phyloP scores from a whole-genome alignment of 352 stramenopile genomes.

The Phytopythium cucurbitacearum region DNA sequence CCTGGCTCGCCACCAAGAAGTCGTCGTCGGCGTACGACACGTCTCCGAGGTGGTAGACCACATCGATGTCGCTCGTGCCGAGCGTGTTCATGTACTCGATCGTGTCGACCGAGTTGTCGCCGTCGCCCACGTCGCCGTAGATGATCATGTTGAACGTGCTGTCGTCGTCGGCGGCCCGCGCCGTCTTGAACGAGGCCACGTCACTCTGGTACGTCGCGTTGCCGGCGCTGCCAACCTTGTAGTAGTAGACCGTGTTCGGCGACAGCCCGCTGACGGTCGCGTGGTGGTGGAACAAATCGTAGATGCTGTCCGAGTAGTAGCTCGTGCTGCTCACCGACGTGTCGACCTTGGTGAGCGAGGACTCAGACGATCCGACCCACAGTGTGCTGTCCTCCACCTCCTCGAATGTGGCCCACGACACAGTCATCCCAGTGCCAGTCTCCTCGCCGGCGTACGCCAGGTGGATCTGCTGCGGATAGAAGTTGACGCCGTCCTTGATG shows the following conservation, averaged over 20 bases:
- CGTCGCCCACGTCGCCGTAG: conserved; percentile 41
- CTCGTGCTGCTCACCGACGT: conserved; percentile 12
- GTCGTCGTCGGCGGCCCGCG: conserved; percentile 11
- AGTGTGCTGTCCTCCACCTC: conserved; percentile 24
- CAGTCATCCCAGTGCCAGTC: conserved; percentile 28
- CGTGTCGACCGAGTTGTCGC: conserved; percentile 22
- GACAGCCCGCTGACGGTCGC: conserved; percentile 18
- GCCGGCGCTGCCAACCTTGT: conserved; percentile 20
- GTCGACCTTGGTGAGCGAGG: conserved; percentile 9
- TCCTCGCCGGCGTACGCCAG: conserved; percentile 25
- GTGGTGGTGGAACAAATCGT: conserved; percentile 43
- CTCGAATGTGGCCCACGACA: conserved; percentile 44
- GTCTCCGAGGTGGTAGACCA: conserved; percentile 35
- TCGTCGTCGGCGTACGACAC: conserved; percentile 38
- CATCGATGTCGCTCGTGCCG: conserved; percentile 12
- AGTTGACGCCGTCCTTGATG: conserved; percentile 18
- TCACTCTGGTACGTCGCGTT: conserved; percentile 19
- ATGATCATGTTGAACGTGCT: conserved; percentile 34
- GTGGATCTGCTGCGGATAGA: conserved; percentile 35
- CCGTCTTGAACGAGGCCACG: conserved; percentile 26
- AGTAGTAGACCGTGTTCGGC: conserved; percentile 18
- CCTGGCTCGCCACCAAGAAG: conserved; percentile 14
- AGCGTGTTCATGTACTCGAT: conserved; percentile 34
- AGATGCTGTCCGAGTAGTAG: conserved; percentile 47
- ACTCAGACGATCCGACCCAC: conserved; percentile 29